Evolutionary conservation across 2,329 filamentous ascomycete species (phyloP).

Genomic region (Paraphoma sp.): DNA sequence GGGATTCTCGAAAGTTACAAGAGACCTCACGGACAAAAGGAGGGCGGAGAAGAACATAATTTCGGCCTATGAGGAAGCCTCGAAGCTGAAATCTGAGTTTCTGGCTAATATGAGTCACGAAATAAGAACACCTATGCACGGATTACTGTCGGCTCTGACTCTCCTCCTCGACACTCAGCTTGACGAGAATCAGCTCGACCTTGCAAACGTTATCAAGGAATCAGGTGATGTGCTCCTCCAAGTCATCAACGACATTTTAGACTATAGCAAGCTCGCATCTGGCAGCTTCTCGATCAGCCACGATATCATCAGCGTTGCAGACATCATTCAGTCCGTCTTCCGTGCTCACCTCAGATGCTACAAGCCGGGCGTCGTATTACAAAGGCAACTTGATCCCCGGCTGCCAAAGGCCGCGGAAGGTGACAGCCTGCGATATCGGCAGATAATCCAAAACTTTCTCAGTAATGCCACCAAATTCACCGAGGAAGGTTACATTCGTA

Average conservation of each 20-base stretch:
- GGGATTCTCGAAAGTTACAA: slow-evolving; percentile 66
- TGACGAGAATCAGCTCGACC: slow-evolving; percentile 62
- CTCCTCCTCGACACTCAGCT: slow-evolving; percentile 63
- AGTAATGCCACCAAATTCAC: slow-evolving; percentile 70
- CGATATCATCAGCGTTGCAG: slow-evolving; percentile 58
- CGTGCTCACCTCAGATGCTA: slow-evolving; percentile 58
- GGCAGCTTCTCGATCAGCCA: slow-evolving; percentile 65
- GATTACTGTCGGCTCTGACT: slow-evolving; percentile 64
- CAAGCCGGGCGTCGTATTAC: slow-evolving; percentile 56
- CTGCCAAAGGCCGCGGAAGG: slow-evolving; percentile 61
- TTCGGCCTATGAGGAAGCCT: slow-evolving; percentile 66
- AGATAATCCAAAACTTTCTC: slow-evolving; percentile 68
- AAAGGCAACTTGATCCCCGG: slow-evolving; percentile 52
- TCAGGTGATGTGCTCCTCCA: slow-evolving; percentile 65
- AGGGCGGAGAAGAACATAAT: slow-evolving; percentile 63
- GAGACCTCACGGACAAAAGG: slow-evolving; percentile 64
- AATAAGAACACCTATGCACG: slow-evolving; percentile 70
- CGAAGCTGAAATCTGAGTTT: slow-evolving; percentile 68
- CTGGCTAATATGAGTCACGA: slow-evolving; percentile 70
- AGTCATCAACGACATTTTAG: slow-evolving; percentile 71
- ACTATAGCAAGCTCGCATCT: slow-evolving; percentile 68
- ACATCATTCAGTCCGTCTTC: slow-evolving; percentile 57
- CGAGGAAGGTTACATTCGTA: slow-evolving; percentile 59
- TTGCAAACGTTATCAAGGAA: slow-evolving; percentile 64
- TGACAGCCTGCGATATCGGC: slow-evolving; percentile 66